phyloP scores from a whole-genome alignment of 2,329 filamentous ascomycete species.

The Fusarium subtropicale region DNA sequence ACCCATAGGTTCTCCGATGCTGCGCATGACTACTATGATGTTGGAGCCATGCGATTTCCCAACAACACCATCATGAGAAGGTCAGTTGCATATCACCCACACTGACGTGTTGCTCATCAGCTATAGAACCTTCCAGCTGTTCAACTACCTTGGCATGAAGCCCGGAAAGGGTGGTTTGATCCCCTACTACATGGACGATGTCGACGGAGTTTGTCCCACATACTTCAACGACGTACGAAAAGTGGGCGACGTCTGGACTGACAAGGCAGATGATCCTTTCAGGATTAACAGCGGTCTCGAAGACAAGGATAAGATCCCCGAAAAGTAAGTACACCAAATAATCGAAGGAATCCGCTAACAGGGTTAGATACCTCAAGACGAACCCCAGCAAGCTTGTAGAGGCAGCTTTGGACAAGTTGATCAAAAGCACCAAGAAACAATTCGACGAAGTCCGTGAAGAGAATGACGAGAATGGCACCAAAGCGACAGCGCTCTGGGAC shows the following conservation, averaged over 20 bases:
- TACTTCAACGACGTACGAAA: constrained; percentile 30
- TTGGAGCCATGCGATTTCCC: constrained; percentile 57
- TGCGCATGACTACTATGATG: constrained; percentile 47
- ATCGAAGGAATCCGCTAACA: background rate
- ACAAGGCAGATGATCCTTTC: constrained; percentile 5
- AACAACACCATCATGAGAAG: constrained; percentile 47
- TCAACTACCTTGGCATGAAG: constrained; percentile 31
- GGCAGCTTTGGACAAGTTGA: background rate
- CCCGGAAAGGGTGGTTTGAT: constrained; percentile 22
- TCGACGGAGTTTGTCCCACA: constrained; percentile 5
- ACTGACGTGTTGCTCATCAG: background rate
- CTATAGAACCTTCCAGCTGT: constrained; percentile 35
- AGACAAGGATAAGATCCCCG: constrained; percentile 3
- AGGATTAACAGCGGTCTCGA: constrained; percentile 25
- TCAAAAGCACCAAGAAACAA: background rate
- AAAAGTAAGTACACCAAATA: background rate
- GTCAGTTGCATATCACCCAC: background rate
- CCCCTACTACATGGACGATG: constrained; percentile 34
- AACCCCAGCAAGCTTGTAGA: background rate
- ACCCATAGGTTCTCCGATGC: constrained; percentile 49
- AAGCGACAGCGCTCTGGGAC: constrained; percentile 5
- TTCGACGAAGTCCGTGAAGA: background rate
- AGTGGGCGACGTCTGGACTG: constrained; percentile 10
- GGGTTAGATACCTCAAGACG: background rate
- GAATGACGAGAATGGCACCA: background rate